phyloP scores from a whole-genome alignment of 345 rosid genomes.

The Eucalyptus melliodora region DNA sequence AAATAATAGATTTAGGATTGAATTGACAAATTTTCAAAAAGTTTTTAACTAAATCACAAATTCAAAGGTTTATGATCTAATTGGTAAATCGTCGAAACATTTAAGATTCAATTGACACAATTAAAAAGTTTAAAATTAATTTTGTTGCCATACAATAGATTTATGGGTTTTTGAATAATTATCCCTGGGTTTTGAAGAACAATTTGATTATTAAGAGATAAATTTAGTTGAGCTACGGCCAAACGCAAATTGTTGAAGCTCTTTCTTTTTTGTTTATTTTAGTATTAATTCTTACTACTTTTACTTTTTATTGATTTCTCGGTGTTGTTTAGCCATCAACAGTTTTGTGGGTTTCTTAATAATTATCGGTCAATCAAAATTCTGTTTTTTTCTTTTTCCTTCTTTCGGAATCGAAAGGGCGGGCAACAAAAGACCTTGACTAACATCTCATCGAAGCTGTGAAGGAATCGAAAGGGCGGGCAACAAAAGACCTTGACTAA shows the following conservation, averaged over 20 bases:
- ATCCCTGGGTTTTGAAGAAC: background rate
- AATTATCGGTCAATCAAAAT: background rate
- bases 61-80: no score
- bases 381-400: background rate
- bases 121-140: no score
- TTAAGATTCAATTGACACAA: no score
- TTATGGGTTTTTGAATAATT: background rate
- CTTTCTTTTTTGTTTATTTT: background rate
- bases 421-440: no score
- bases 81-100: background rate
- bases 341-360: background rate
- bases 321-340: background rate
- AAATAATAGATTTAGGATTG: no score
- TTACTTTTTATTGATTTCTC: background rate
- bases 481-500: no score
- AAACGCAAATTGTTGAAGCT: background rate
- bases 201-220: background rate
- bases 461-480: no score
- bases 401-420: background rate
- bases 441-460: no score
- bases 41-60: no score
- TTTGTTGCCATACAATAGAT: fast-evolving
- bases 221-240: background rate
- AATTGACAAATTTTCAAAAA: no score
- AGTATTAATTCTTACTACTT: background rate